A percentile compares a stretch with the other conserved stretches of the same genome.
These are phyloP conservation scores for Chrysosphaeria jannelii DNA, from an alignment of 2,329 filamentous ascomycete genomes.

Conservation along the genomic window DNA sequence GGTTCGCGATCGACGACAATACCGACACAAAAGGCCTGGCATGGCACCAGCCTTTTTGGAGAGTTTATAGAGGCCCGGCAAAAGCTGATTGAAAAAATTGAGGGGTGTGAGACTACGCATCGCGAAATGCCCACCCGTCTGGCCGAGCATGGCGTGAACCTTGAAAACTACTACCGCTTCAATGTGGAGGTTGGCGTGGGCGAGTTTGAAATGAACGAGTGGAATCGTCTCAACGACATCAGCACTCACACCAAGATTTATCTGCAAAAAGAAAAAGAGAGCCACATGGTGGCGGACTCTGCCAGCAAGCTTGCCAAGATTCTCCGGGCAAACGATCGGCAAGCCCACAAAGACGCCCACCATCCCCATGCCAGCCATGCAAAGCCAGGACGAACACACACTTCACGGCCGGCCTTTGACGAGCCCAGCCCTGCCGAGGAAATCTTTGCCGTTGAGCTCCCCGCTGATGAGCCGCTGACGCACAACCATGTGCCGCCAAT, in stretches of 20 bases:
- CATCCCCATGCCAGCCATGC: neutral
- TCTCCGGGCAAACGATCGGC: conserved; percentile 33
- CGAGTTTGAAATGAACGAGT: conserved; percentile 97
- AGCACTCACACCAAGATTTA: conserved; percentile 76
- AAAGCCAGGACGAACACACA: no score
- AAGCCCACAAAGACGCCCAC: neutral
- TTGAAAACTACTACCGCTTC: conserved; percentile 81
- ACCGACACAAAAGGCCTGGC: no score
- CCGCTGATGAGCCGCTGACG: conserved; percentile 18
- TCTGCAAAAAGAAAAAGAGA: conserved; percentile 39
- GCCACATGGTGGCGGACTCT: conserved; percentile 46
- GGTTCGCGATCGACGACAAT: conserved; percentile 58
- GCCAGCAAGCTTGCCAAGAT: conserved; percentile 64
- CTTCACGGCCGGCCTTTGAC: conserved; percentile 3
- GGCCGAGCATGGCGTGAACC: conserved; percentile 45
- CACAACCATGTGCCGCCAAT: no score
- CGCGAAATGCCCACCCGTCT: conserved; percentile 64
- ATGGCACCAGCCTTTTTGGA: conserved; percentile 45
- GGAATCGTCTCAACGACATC: conserved; percentile 80
- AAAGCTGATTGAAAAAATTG: conserved; percentile 68
- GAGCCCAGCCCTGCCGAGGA: conserved; percentile 11
- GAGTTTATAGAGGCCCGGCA: conserved; percentile 76
- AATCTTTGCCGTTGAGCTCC: conserved; percentile 22
- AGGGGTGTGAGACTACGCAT: conserved; percentile 79
- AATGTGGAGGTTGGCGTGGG: conserved; percentile 92